Percentiles rank a stretch among this genome's conserved stretches.
Conservation (phyloP, 208 protist genomes). For the Willaertia magna region DNA sequence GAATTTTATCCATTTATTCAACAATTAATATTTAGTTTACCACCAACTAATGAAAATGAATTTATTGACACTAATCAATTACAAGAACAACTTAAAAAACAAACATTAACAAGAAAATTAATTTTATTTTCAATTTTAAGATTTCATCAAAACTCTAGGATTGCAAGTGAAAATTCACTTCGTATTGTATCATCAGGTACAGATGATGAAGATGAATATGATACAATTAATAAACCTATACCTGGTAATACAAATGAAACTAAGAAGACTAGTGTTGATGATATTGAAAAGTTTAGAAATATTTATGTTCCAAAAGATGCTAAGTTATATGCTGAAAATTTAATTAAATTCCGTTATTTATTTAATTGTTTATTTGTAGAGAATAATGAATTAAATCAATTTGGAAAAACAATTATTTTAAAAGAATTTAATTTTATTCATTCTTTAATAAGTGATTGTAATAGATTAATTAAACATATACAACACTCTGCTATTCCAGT, state of each 20-base stretch:
- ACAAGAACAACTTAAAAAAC: not conserved
- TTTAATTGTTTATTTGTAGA: not conserved
- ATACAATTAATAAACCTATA: not conserved
- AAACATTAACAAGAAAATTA: not conserved
- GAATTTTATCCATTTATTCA: not conserved
- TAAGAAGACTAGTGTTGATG: not conserved
- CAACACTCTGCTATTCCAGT: not conserved
- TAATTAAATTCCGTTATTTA: not conserved
- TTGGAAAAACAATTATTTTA: not conserved
- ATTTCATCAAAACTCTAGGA: not conserved
- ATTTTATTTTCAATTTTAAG: not conserved
- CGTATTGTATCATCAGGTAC: not conserved
- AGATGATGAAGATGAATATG: too few species aligned
- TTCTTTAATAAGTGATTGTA: not conserved
- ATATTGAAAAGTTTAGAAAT: not conserved
- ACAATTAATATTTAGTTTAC: not conserved
- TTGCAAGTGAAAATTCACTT: not conserved
- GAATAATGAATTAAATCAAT: not conserved
- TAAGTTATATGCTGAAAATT: not conserved
- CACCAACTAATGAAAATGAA: not conserved
- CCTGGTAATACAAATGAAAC: not conserved
- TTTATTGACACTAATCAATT: not conserved
- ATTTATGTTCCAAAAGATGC: not conserved
- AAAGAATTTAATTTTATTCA: not conserved
- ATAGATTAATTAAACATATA: not conserved